phyloP scores from a whole-genome alignment of 306 rosid species.

The Vigna mungo region DNA sequence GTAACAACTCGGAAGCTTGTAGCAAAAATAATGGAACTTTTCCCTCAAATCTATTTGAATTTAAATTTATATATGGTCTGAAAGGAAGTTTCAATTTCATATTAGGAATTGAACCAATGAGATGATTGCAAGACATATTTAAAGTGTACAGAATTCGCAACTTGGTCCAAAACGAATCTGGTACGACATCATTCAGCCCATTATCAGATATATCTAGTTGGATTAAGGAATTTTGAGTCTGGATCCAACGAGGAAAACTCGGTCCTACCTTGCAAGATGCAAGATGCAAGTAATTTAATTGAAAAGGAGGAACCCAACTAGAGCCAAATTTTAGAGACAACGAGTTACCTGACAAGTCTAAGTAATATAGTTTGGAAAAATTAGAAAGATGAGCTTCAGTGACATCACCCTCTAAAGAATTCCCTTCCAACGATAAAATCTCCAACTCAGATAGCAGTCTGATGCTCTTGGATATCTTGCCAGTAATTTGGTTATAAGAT shows the following conservation, averaged over 20 bases:
- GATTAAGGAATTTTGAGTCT: not conserved
- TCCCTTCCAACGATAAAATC: not conserved
- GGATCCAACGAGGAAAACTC: not conserved
- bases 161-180: not conserved
- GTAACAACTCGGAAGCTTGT: not conserved
- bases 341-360: not conserved
- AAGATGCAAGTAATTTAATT: rapidly evolving
- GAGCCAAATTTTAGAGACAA: not conserved
- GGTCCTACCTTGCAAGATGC: not conserved
- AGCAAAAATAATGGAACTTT: not conserved
- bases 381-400: not conserved
- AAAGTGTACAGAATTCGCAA: not conserved
- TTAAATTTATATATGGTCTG: not conserved
- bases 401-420: not conserved
- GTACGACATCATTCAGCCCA: not conserved
- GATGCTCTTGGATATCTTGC: not conserved
- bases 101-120: not conserved
- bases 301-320: not conserved
- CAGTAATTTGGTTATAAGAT: not conserved
- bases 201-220: not conserved
- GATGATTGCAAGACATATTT: not conserved
- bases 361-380: not conserved
- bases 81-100: not conserved
- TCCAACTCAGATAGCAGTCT: not conserved
- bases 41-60: not conserved